A percentile compares a stretch with the other conserved stretches of the same genome.
Conservation (phyloP, 1,284 basidiomycete species). For the Singerocomus rubriflavus region DNA sequence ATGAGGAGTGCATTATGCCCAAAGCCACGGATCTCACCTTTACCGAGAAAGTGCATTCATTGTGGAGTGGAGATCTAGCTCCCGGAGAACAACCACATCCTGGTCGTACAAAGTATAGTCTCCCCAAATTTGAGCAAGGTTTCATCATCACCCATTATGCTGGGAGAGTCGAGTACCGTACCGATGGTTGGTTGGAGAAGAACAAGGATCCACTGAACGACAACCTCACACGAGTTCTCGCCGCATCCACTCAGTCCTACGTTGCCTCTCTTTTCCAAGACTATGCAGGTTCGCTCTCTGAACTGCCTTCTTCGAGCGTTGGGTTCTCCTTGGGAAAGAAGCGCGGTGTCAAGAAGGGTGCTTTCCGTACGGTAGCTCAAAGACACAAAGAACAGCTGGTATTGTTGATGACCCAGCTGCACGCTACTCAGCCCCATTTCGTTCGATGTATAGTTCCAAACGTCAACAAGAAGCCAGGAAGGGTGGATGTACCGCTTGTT, state of each 20-base stretch:
- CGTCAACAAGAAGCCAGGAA: constrained; percentile 85
- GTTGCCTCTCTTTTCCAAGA: constrained; percentile 86
- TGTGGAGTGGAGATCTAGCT: constrained; percentile 58
- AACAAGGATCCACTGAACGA: constrained; percentile 99
- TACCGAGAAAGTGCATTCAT: constrained; percentile 83
- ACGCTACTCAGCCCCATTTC: constrained; percentile 96
- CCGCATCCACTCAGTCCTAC: constrained; percentile 80
- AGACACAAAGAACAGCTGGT: constrained; percentile 95
- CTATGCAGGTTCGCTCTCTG: constrained; percentile 49
- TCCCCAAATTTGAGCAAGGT: constrained; percentile 88
- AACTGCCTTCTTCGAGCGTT: constrained; percentile 31
- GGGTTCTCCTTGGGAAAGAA: constrained; percentile 63
- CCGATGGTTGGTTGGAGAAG: constrained; percentile 98
- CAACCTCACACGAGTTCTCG: constrained; percentile 88
- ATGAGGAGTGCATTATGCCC: constrained; percentile 99
- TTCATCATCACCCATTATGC: constrained; percentile 98
- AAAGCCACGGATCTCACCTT: constrained; percentile 95
- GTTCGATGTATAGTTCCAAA: constrained; percentile 99
- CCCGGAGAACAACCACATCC: constrained; percentile 60
- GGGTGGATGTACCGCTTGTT: constrained; percentile 92
- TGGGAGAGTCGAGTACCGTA: constrained; percentile 94
- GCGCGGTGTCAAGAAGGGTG: constrained; percentile 88
- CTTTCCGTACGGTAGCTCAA: constrained; percentile 95
- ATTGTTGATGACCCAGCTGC: constrained; percentile 89
- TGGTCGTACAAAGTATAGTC: constrained; percentile 81